phyloP scores from a whole-genome alignment of 352 stramenopile genomes.

The Albugo candida region DNA sequence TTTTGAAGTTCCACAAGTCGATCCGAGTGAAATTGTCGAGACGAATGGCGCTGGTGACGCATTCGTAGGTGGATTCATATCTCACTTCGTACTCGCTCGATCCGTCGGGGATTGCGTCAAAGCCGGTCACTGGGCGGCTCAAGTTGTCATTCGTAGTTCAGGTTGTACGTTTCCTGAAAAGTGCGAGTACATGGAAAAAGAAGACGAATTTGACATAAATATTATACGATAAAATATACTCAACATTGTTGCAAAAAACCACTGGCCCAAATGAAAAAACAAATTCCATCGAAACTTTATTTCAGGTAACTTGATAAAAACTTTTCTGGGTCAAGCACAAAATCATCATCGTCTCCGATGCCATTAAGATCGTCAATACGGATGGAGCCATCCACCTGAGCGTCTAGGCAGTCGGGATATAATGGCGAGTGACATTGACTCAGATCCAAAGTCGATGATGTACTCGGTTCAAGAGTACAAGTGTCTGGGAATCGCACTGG shows the following conservation, averaged over 20 bases:
- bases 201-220: slow-evolving; percentile 2
- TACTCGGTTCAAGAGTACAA: slow-evolving; percentile 3
- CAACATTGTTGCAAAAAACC: slow-evolving; percentile 1
- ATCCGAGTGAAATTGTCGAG: slow-evolving; percentile 87
- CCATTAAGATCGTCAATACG: background rate
- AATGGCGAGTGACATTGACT: slow-evolving; percentile 6
- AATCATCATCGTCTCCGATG: slow-evolving; percentile 28
- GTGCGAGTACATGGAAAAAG: slow-evolving; percentile 83
- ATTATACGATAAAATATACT: slow-evolving; percentile 4
- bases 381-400: background rate
- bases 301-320: slow-evolving; percentile 73
- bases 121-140: slow-evolving; percentile 91
- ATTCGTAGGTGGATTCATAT: slow-evolving; percentile 97
- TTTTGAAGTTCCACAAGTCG: slow-evolving; percentile 82
- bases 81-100: slow-evolving; percentile 74
- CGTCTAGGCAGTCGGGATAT: slow-evolving; percentile 5
- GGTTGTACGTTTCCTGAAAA: slow-evolving; percentile 89
- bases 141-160: slow-evolving; percentile 93
- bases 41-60: slow-evolving; percentile 98
- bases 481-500: slow-evolving; percentile 4
- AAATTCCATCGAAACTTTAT: slow-evolving; percentile 1
- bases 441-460: slow-evolving; percentile 8
- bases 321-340: slow-evolving; percentile 71
- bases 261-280: slow-evolving; percentile 3
- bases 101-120: slow-evolving; percentile 88